Percentiles rank a stretch among this genome's conserved stretches.
Conservation (phyloP, 371 early-diverging fungal species). For the Zopfochytrium polystomum region DNA sequence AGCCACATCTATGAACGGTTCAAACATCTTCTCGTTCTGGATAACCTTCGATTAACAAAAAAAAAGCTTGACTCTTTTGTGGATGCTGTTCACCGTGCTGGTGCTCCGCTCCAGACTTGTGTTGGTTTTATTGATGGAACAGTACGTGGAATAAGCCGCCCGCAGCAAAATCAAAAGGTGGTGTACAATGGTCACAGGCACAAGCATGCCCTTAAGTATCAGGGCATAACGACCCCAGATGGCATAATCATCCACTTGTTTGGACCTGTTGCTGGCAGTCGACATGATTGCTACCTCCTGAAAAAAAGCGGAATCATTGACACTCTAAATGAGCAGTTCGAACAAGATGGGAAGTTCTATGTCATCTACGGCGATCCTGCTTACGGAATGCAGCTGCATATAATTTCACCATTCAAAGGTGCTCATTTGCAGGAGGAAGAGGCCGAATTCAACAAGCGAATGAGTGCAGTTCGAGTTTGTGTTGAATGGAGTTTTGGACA, state of each 20-base stretch:
- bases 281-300: slow-evolving; percentile 18
- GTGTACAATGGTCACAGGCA: slow-evolving; percentile 15
- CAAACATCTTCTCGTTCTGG: too few species aligned
- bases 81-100: too few species aligned
- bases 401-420: slow-evolving; percentile 16
- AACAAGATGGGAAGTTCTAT: slow-evolving; percentile 2
- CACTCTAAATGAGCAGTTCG: not conserved
- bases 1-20: too few species aligned
- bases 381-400: slow-evolving; percentile 3
- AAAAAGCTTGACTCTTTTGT: too few species aligned
- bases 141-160: too few species aligned
- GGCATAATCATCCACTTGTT: slow-evolving; percentile 15
- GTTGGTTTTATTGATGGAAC: too few species aligned
- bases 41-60: too few species aligned
- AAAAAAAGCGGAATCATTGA: slow-evolving; percentile 10
- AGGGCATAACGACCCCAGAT: slow-evolving; percentile 10
- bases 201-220: too few species aligned
- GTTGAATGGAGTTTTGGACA: slow-evolving; percentile 27
- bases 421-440: not conserved
- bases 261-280: slow-evolving; percentile 12
- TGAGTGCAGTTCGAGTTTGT: slow-evolving; percentile 15
- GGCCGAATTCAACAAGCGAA: slow-evolving; percentile 14
- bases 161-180: too few species aligned
- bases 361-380: too few species aligned
- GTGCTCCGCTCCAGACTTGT: too few species aligned